phyloP scores from a whole-genome alignment of 2,329 filamentous ascomycete genomes.

The Zymoseptoria crescenta region DNA sequence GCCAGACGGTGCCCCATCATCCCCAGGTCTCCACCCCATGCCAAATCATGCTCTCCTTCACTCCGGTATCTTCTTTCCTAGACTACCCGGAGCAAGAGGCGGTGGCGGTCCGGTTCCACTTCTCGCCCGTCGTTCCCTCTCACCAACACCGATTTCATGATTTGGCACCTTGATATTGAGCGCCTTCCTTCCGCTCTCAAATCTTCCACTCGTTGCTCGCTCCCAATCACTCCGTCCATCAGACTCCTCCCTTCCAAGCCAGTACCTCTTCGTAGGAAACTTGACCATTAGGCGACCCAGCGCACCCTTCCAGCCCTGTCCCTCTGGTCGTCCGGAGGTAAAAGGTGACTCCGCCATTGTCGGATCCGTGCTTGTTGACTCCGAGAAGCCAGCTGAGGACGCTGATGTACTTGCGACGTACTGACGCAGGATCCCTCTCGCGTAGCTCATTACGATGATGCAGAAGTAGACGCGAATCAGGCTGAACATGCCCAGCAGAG shows the following conservation, averaged over 20 bases:
- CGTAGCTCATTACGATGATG: slow-evolving; percentile 74
- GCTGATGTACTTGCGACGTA: slow-evolving; percentile 45
- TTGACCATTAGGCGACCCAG: slow-evolving; percentile 72
- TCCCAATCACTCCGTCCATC: slow-evolving; percentile 60
- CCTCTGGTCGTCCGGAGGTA: slow-evolving; percentile 59
- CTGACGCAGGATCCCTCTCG: slow-evolving; percentile 65
- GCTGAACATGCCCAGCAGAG: slow-evolving; percentile 66
- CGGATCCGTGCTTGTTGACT: slow-evolving; percentile 27
- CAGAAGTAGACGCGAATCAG: slow-evolving; percentile 74
- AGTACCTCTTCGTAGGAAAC: slow-evolving; percentile 63
- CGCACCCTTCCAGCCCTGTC: slow-evolving; percentile 70
- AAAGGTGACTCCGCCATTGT: slow-evolving; percentile 60
- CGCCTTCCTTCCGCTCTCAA: slow-evolving; percentile 38
- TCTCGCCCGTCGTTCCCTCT: slow-evolving; percentile 54
- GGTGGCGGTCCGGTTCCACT: slow-evolving; percentile 51
- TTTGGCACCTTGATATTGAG: slow-evolving; percentile 32
- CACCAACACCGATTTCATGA: slow-evolving; percentile 39
- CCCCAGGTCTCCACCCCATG: not conserved
- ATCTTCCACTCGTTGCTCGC: slow-evolving; percentile 53
- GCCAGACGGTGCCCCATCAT: not conserved
- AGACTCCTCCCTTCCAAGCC: slow-evolving; percentile 59
- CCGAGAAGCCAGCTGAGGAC: not conserved
- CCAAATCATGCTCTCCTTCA: not conserved
- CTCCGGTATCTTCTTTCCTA: not conserved
- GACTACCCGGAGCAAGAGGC: slow-evolving; percentile 1